A percentile compares a stretch with the other conserved stretches of the same genome.
Conservation (phyloP, 192 early-diverging fungal species). For the Obelidium mucronatum region DNA sequence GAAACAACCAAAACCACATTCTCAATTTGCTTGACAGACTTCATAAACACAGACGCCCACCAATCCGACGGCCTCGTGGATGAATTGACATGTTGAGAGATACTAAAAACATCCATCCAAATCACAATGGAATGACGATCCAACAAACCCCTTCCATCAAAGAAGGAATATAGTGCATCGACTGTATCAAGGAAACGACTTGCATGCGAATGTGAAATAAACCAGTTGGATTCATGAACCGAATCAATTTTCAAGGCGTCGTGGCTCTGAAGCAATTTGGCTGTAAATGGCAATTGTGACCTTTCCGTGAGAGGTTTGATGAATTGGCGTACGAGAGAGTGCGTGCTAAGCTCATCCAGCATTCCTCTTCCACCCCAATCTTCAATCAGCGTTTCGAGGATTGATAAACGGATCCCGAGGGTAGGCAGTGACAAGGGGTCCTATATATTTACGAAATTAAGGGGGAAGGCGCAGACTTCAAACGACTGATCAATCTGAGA, state of each 20-base stretch:
- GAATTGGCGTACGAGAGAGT: slow-evolving; percentile 13
- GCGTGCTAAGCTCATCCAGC: slow-evolving; percentile 18
- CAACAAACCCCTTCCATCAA: slow-evolving; percentile 2
- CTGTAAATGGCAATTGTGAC: not conserved
- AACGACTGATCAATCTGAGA: too few species aligned
- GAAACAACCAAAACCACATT: slow-evolving; percentile 32
- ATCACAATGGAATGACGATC: slow-evolving; percentile 14
- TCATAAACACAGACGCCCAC: slow-evolving; percentile 28
- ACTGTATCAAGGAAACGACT: slow-evolving; percentile 33
- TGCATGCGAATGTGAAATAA: slow-evolving; percentile 40
- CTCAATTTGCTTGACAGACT: slow-evolving; percentile 26
- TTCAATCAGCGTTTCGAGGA: slow-evolving; percentile 31
- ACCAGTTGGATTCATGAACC: slow-evolving; percentile 14
- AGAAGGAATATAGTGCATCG: slow-evolving; percentile 36
- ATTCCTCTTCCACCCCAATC: slow-evolving; percentile 34
- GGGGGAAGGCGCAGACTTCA: too few species aligned
- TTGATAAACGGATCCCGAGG: slow-evolving; percentile 18
- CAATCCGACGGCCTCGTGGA: not conserved
- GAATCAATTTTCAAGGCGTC: not conserved
- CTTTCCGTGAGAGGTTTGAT: slow-evolving; percentile 15
- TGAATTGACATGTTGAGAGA: slow-evolving; percentile 29
- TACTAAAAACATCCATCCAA: slow-evolving; percentile 40
- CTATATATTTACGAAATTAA: not conserved
- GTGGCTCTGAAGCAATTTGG: not conserved
- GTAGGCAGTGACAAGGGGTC: not conserved